phyloP scores from a whole-genome alignment of 805 yeast genomes.

The Barnettozyma vustinii region DNA sequence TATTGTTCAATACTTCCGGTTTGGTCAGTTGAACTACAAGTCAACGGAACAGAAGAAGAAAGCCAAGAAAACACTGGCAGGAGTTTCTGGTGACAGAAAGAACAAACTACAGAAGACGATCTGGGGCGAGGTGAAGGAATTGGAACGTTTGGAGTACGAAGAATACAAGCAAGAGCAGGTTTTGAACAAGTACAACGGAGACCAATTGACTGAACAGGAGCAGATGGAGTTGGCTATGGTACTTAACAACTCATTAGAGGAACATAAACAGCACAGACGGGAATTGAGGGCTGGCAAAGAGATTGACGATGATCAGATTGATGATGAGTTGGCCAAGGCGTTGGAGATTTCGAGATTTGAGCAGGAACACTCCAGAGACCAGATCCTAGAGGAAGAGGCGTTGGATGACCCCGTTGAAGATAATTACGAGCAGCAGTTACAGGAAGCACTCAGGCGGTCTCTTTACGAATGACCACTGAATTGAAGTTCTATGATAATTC shows the following conservation, averaged over 20 bases:
- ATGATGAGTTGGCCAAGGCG: constrained; percentile 11
- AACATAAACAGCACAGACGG: constrained; percentile 7
- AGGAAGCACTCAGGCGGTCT: constrained; percentile 23
- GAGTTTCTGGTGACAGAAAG: constrained; percentile 17
- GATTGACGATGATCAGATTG: constrained; percentile 8
- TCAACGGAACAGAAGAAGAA: background rate
- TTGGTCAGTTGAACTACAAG: constrained; percentile 14
- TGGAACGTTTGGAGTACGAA: constrained; percentile 17
- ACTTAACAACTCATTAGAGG: constrained; percentile 18
- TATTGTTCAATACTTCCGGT: constrained; percentile 21
- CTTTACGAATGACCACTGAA: constrained; percentile 13
- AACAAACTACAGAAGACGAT: constrained; percentile 16
- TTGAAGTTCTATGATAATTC: background rate
- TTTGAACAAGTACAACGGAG: constrained; percentile 22
- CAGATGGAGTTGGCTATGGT: constrained; percentile 25
- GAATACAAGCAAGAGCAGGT: constrained; percentile 10
- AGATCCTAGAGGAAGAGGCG: background rate
- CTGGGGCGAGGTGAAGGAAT: constrained; percentile 18
- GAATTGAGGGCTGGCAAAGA: constrained; percentile 2
- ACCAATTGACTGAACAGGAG: constrained; percentile 16
- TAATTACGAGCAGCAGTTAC: background rate
- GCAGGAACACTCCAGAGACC: background rate
- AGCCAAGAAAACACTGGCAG: constrained; percentile 13
- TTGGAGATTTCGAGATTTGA: constrained; percentile 9
- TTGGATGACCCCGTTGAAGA: background rate